Evolutionary conservation across 495 filamentous ascomycete species (phyloP).

Genomic region (Aspergillus leporis): DNA sequence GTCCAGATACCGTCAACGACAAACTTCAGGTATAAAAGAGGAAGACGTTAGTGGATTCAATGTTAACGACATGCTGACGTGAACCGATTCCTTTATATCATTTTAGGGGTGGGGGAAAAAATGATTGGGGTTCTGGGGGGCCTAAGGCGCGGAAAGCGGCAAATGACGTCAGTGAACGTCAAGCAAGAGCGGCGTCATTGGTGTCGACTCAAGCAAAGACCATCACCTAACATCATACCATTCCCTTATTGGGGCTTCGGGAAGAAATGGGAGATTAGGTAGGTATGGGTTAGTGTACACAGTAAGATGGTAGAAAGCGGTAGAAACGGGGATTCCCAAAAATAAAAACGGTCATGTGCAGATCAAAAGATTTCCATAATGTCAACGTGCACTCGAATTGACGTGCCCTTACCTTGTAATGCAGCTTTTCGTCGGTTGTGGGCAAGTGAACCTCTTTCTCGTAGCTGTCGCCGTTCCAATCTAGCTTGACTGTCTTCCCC

Average conservation of each 20-base stretch:
- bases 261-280: neutral
- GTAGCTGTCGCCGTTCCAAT: conserved; percentile 68
- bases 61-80: conserved; percentile 9
- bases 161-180: conserved; percentile 36
- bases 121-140: conserved; percentile 7
- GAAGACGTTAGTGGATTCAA: conserved; percentile 17
- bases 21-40: conserved; percentile 58
- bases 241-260: neutral
- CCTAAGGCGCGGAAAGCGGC: conserved; percentile 12
- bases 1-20: conserved; percentile 89
- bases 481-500: conserved; percentile 78
- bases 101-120: conserved; percentile 5
- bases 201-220: conserved; percentile 12
- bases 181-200: conserved; percentile 29
- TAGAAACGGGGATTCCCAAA: neutral
- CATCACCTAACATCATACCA: neutral
- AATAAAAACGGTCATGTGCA: neutral
- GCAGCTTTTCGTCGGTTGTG: conserved; percentile 62
- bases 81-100: conserved; percentile 25
- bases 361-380: neutral
- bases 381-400: no score
- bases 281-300: no score
- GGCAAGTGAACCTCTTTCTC: conserved; percentile 76
- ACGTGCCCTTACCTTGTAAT: conserved; percentile 68
- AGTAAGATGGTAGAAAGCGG: neutral